Conservation (phyloP, 371 early-diverging fungal species). For the Ordospora colligata region DNA sequence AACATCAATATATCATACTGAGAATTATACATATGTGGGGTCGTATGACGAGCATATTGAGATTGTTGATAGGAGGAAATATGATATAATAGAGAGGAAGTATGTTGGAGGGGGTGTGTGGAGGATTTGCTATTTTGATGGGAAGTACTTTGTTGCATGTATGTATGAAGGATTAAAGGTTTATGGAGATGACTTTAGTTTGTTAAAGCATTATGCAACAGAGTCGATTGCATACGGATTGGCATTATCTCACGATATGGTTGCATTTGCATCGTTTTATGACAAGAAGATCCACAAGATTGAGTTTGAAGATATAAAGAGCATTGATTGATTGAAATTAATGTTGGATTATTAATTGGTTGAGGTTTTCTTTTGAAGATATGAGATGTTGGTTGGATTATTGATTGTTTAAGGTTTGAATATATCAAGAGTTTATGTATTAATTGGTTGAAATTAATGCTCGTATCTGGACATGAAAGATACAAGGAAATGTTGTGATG, state of each 20-base stretch:
- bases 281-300: constrained; percentile 8
- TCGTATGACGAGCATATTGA: constrained; percentile 43
- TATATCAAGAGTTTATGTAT: too few species aligned
- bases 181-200: not conserved
- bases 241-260: not conserved
- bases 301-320: not conserved
- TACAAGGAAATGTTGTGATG: not conserved
- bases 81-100: not conserved
- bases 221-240: constrained; percentile 29
- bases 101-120: constrained; percentile 33
- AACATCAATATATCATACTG: constrained; percentile 2
- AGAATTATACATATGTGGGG: constrained; percentile 16
- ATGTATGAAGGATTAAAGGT: constrained; percentile 51
- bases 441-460: too few species aligned
- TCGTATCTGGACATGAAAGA: not conserved
- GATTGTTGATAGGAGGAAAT: not conserved
- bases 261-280: constrained; percentile 35
- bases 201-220: not conserved
- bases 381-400: not conserved
- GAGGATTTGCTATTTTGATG: constrained; percentile 19
- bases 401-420: not conserved
- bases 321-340: too few species aligned
- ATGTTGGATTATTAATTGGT: too few species aligned
- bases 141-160: constrained; percentile 1
- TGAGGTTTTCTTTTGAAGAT: not conserved